Evolutionary conservation across 2,329 filamentous ascomycete species (phyloP), one percentile per base, ranked within the genome.

Genomic region (Ophiostoma perfectum): DNA sequence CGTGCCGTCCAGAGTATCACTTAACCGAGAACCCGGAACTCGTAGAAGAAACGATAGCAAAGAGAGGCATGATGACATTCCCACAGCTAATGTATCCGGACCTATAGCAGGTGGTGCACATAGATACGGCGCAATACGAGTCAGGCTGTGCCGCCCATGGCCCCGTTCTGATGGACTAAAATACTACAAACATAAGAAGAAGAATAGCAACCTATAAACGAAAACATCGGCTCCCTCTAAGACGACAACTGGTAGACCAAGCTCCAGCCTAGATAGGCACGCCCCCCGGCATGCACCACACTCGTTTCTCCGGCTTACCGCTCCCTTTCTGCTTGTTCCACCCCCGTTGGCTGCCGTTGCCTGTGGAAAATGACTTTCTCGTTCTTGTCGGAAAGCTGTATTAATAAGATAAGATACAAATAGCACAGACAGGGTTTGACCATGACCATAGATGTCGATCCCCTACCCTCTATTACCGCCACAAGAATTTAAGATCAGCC

Each of bases 181-280:
- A 27, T 27, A 27, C 27, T 27, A 27, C 27, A 27, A 27, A 27
- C 27, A 27, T 27, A 27, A 27, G 27, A 27, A 27, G 27, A 27
- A 27, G 27, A 27, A 27, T 27, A 27, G 27, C 27, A 27, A 27
- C 27, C 27, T 27, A 27, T 1, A 27, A 36, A 27, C 49, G n/a
- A 55, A 55, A 55, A 55, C 49, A 55, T 27, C n/a, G 27, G 49
- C 55, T 18, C 27, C 27, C 55, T 27, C 38, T 5, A 18, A 16
- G 27, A 60, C 55, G 55, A 60, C 55, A 60, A 9, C 55, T 60
- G 55, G 11, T 12, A 60, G 55, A 36, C 27, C 27, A 60, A 60
- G 5, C 36, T n/a, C 5, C 27, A 60, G 2, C 42, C 27, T 18
- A 38, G 27, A 5, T 27, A 38, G 55, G 27, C 55, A 60, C 55